Percentiles rank a stretch among this genome's conserved stretches.
These are phyloP conservation scores for Penicillium angulare DNA, from an alignment of 495 filamentous ascomycete species.

Conservation along the genomic window DNA sequence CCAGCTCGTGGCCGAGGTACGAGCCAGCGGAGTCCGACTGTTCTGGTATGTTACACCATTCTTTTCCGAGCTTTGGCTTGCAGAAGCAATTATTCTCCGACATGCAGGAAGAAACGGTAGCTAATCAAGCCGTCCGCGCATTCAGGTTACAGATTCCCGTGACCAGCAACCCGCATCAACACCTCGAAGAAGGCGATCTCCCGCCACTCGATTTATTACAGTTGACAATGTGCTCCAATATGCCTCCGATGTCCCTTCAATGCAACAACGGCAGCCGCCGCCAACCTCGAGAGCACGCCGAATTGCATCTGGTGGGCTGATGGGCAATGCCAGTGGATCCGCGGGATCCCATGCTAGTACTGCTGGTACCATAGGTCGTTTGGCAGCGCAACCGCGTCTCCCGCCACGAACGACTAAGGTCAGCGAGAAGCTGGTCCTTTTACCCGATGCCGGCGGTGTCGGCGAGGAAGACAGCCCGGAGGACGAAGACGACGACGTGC, in stretches of 20 bases:
- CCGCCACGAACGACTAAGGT: slow-evolving; percentile 88
- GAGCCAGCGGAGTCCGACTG: slow-evolving; percentile 54
- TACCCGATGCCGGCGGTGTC: slow-evolving; percentile 72
- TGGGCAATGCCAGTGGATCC: slow-evolving; percentile 23
- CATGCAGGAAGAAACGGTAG: slow-evolving; percentile 1
- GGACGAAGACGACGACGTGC: slow-evolving; percentile 21
- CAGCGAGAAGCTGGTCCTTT: slow-evolving; percentile 91
- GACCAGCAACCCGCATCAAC: slow-evolving; percentile 43
- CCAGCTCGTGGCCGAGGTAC: slow-evolving; percentile 37
- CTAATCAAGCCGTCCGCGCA: slow-evolving; percentile 13
- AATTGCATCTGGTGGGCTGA: slow-evolving; percentile 31
- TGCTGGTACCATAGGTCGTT: slow-evolving; percentile 32
- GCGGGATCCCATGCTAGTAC: slow-evolving; percentile 22
- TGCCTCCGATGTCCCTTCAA: slow-evolving; percentile 91
- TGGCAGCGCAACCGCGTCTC: slow-evolving; percentile 66
- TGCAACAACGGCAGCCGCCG: slow-evolving; percentile 77
- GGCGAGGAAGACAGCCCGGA: slow-evolving; percentile 19
- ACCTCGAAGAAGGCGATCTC: slow-evolving; percentile 38
- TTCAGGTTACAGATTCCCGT: slow-evolving; percentile 60
- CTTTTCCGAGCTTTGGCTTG: too few species aligned
- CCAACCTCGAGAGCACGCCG: slow-evolving; percentile 53
- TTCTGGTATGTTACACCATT: slow-evolving; percentile 55
- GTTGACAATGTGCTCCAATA: slow-evolving; percentile 96
- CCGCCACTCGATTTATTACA: slow-evolving; percentile 78
- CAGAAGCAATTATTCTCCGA: slow-evolving; percentile 7